Conservation (phyloP, 805 yeast species). For the Candida incommunis region DNA sequence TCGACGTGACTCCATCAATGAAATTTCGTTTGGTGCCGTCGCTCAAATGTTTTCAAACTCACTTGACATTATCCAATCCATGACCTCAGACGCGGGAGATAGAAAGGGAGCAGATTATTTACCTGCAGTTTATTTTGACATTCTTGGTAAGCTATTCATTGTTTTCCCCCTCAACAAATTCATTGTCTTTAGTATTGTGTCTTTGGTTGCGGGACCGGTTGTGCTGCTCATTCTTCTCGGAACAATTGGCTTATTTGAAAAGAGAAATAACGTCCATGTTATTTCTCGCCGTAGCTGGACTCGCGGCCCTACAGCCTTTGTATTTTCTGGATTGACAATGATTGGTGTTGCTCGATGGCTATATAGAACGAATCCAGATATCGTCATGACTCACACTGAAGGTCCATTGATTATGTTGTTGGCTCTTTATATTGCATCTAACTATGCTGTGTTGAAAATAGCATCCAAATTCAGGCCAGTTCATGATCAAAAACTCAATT, state of each 20-base stretch:
- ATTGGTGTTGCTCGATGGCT: slow-evolving; percentile 27
- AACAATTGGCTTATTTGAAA: slow-evolving; percentile 28
- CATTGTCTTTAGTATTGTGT: slow-evolving; percentile 35
- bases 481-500: slow-evolving; percentile 45
- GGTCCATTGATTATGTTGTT: slow-evolving; percentile 36
- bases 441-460: slow-evolving; percentile 41
- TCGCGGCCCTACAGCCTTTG: slow-evolving; percentile 47
- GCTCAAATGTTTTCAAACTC: slow-evolving; percentile 77
- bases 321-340: slow-evolving; percentile 28
- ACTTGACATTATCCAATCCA: slow-evolving; percentile 38
- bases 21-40: slow-evolving; percentile 50
- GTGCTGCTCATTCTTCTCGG: slow-evolving; percentile 31
- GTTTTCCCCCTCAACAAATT: slow-evolving; percentile 36
- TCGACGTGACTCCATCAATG: slow-evolving; percentile 48
- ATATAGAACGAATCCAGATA: slow-evolving; percentile 29
- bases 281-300: slow-evolving; percentile 31
- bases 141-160: slow-evolving; percentile 44
- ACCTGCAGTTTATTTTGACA: slow-evolving; percentile 49
- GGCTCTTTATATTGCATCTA: slow-evolving; percentile 35
- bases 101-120: slow-evolving; percentile 5
- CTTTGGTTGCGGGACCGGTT: slow-evolving; percentile 43
- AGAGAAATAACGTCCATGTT: slow-evolving; percentile 31
- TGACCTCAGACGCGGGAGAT: slow-evolving; percentile 24
- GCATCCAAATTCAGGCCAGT: slow-evolving; percentile 29
- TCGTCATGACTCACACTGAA: slow-evolving; percentile 37